Evolutionary conservation across 306 rosid species (phyloP).

Genomic region (Quercus dentata): DNA sequence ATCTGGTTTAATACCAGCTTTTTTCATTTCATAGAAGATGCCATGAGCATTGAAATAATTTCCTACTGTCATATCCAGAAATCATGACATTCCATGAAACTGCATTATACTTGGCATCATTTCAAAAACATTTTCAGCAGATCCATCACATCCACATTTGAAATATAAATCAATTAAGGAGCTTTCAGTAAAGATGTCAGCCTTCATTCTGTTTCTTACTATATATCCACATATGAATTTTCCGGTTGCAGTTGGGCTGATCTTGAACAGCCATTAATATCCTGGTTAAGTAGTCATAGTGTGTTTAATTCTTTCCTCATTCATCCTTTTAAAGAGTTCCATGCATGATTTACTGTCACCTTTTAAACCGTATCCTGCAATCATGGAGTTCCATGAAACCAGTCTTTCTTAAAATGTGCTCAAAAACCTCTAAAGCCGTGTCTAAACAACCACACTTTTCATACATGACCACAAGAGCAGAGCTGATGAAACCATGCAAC

Average conservation of each 20-base stretch:
- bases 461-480: slow-evolving; percentile 81
- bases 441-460: slow-evolving; percentile 75
- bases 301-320: slow-evolving; percentile 46
- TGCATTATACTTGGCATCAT: slow-evolving; percentile 36
- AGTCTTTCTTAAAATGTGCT: slow-evolving; percentile 57
- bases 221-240: slow-evolving; percentile 63
- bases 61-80: slow-evolving; percentile 62
- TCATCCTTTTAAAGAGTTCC: slow-evolving; percentile 63
- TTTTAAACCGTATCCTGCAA: slow-evolving; percentile 53
- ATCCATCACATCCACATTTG: slow-evolving; percentile 57
- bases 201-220: slow-evolving; percentile 43
- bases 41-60: slow-evolving; percentile 53
- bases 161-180: slow-evolving; percentile 70
- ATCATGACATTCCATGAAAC: slow-evolving; percentile 81
- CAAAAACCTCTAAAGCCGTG: slow-evolving; percentile 60
- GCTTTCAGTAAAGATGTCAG: slow-evolving; percentile 49
- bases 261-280: slow-evolving; percentile 57
- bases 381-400: slow-evolving; percentile 80
- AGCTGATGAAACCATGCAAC: slow-evolving; percentile 43
- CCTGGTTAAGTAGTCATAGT: slow-evolving; percentile 63
- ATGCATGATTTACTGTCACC: slow-evolving; percentile 67
- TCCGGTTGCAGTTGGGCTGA: slow-evolving; percentile 47
- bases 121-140: slow-evolving; percentile 55
- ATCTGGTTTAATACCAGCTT: slow-evolving; percentile 23
- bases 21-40: slow-evolving; percentile 48